Conservation (phyloP, 2,329 filamentous ascomycete species). For the Penicillium sp. region DNA sequence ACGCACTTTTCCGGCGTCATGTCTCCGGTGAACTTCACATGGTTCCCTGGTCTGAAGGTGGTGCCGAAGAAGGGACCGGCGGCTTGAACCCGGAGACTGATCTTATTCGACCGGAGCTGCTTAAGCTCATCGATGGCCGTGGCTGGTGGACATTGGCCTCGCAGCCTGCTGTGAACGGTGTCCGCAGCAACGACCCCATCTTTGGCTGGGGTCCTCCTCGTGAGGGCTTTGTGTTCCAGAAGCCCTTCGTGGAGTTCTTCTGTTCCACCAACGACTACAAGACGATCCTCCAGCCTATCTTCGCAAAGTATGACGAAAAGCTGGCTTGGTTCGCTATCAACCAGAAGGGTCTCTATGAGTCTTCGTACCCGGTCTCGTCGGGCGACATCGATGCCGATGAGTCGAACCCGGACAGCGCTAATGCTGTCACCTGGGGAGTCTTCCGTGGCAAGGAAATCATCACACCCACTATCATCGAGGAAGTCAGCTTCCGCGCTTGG, state of each 20-base stretch:
- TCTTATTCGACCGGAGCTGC: conserved; percentile 73
- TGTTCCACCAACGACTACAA: conserved; percentile 72
- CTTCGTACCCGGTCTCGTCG: conserved; percentile 47
- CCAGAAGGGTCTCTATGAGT: conserved; percentile 72
- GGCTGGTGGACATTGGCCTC: conserved; percentile 98
- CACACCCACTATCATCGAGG: conserved; percentile 94
- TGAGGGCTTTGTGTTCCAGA: conserved; percentile 92
- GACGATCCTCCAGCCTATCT: conserved; percentile 59
- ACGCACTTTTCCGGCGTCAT: conserved; percentile 75
- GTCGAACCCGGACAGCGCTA: conserved; percentile 61
- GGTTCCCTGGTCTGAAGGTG: conserved; percentile 84
- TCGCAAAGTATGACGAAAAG: conserved; percentile 62
- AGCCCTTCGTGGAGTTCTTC: conserved; percentile 97
- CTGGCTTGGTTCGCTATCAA: conserved; percentile 90
- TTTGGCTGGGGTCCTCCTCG: conserved; percentile 93
- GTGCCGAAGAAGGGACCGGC: conserved; percentile 60
- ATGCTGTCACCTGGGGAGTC: conserved; percentile 95
- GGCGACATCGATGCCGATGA: conserved; percentile 35
- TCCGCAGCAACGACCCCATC: conserved; percentile 71
- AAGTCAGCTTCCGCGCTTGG: conserved; percentile 92
- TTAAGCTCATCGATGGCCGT: conserved; percentile 70
- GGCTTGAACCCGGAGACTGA: conserved; percentile 69
- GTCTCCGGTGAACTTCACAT: conserved; percentile 76
- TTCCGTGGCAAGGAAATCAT: conserved; percentile 96
- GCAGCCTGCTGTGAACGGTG: conserved; percentile 88